Evolutionary conservation across 495 filamentous ascomycete genomes (phyloP).

Genomic region (Daldinia caldariorum): DNA sequence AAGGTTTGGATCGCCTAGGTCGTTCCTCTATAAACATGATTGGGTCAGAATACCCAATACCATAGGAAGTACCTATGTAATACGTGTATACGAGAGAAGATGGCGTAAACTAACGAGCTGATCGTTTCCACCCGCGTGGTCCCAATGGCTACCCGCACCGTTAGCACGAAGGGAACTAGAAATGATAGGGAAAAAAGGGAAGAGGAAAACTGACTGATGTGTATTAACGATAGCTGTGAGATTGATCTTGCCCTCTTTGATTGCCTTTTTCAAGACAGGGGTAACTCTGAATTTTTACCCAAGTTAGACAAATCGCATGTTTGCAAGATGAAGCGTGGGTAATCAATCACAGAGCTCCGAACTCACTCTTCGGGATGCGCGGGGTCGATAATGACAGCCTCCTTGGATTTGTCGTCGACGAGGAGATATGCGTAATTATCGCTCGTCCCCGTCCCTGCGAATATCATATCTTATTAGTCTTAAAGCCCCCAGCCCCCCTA

Average conservation of each 20-base stretch:
- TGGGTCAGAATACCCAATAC: constrained; percentile 14
- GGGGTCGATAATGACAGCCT: constrained; percentile 95
- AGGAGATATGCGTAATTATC: constrained; percentile 99
- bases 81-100: background rate
- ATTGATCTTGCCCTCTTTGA: constrained; percentile 76
- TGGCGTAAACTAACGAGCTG: constrained; percentile 66
- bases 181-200: background rate
- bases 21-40: constrained; percentile 66
- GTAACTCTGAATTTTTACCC: constrained; percentile 68
- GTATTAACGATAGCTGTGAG: constrained; percentile 93
- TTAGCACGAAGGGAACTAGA: constrained; percentile 8
- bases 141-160: constrained; percentile 74
- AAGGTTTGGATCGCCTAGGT: constrained; percentile 64
- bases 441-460: constrained; percentile 81
- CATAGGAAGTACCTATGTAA: too few species aligned
- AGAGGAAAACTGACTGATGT: constrained; percentile 75
- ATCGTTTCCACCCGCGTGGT: constrained; percentile 92
- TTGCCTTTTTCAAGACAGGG: constrained; percentile 78
- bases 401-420: constrained; percentile 85
- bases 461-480: constrained; percentile 19
- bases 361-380: constrained; percentile 90
- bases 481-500: background rate
- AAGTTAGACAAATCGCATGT: constrained; percentile 10
- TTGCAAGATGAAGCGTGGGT: constrained; percentile 6
- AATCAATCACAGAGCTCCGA: background rate